phyloP scores from a whole-genome alignment of 768 basidiomycete species.

The Neoboletus brunneissimus region DNA sequence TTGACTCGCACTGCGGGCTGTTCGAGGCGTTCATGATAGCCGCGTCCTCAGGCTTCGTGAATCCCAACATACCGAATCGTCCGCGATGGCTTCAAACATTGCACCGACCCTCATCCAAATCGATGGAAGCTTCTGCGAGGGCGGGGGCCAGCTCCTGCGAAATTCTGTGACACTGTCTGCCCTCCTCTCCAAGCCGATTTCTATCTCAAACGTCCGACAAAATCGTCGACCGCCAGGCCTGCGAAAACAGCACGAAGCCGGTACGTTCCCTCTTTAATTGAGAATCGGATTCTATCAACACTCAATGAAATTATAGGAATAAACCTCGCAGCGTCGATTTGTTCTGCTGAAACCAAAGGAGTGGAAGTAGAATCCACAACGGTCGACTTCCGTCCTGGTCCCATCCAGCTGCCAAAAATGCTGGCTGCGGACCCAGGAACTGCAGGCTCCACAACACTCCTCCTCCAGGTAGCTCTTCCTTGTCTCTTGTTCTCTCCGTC shows the following conservation, averaged over 20 bases:
- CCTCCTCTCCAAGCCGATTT: slow-evolving; percentile 57
- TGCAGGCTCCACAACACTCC: slow-evolving; percentile 68
- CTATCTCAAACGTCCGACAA: slow-evolving; percentile 58
- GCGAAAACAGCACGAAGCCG: slow-evolving; percentile 70
- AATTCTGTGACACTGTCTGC: slow-evolving; percentile 67
- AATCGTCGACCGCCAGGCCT: slow-evolving; percentile 61
- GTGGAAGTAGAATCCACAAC: slow-evolving; percentile 50
- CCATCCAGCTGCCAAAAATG: slow-evolving; percentile 38
- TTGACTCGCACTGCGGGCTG: neutral
- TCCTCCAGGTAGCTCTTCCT: slow-evolving; percentile 70
- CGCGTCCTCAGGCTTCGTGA: neutral
- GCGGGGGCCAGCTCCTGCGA: slow-evolving; percentile 72
- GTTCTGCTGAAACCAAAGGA: slow-evolving; percentile 52
- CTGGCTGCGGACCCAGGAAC: slow-evolving; percentile 51
- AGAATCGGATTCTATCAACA: neutral
- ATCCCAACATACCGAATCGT: neutral
- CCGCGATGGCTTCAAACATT: slow-evolving; percentile 8
- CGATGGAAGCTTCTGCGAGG: slow-evolving; percentile 47
- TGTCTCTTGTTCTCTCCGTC: slow-evolving; percentile 56
- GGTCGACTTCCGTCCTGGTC: slow-evolving; percentile 57
- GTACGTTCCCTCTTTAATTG: slow-evolving; percentile 28
- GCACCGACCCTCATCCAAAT: slow-evolving; percentile 26
- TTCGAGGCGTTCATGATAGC: neutral
- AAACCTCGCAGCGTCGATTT: slow-evolving; percentile 60
- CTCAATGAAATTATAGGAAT: slow-evolving; percentile 43